phyloP scores from a whole-genome alignment of 768 basidiomycete species.

The Hemileccinum impolitum region DNA sequence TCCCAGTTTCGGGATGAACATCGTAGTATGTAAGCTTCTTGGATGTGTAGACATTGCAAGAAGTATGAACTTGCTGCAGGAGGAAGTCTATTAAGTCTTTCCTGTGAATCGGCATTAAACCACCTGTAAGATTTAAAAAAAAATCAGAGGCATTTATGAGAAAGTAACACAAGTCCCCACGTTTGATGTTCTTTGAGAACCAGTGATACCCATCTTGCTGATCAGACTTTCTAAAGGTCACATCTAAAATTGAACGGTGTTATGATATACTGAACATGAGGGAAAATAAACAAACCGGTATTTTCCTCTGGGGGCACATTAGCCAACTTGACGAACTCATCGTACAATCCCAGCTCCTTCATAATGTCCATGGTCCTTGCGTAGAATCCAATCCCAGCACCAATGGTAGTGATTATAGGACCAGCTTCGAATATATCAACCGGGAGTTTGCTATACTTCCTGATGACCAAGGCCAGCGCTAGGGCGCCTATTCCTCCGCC shows the following conservation, averaged over 20 bases:
- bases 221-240: conserved; percentile 33
- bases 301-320: conserved; percentile 16
- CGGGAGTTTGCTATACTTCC: conserved; percentile 23
- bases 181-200: conserved; percentile 21
- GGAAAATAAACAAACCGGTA: conserved; percentile 8
- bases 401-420: conserved; percentile 37
- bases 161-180: conserved; percentile 11
- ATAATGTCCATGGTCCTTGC: conserved; percentile 44
- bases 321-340: conserved; percentile 26
- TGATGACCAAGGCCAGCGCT: conserved; percentile 30
- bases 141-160: not conserved
- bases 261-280: not conserved
- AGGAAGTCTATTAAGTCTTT: conserved; percentile 36
- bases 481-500: conserved; percentile 41
- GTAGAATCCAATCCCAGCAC: conserved; percentile 46
- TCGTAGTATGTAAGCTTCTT: conserved; percentile 34
- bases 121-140: conserved; percentile 22
- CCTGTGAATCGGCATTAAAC: conserved; percentile 33
- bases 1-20: conserved; percentile 14
- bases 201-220: conserved; percentile 31
- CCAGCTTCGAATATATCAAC: conserved; percentile 45
- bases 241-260: conserved; percentile 6
- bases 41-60: conserved; percentile 33
- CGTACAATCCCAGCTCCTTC: conserved; percentile 37
- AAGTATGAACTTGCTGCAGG: conserved; percentile 24